Evolutionary conservation across 2,329 filamentous ascomycete genomes (phyloP).

Genomic region (Xylariaceae sp.): DNA sequence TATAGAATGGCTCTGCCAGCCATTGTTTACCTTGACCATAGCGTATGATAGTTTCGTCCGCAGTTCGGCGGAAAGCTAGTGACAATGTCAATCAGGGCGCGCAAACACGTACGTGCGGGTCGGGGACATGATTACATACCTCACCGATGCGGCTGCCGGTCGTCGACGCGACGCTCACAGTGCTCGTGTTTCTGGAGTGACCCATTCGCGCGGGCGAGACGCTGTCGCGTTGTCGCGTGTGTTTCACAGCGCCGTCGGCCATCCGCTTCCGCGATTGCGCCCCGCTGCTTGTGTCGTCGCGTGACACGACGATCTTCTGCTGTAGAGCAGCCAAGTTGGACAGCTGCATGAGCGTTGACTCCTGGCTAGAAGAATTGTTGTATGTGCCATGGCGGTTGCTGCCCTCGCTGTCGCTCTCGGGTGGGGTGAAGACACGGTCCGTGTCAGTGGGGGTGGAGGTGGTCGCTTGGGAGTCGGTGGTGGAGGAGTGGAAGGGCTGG

Average conservation of each 20-base stretch:
- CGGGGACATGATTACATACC: constrained; percentile 47
- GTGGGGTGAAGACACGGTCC: constrained; percentile 41
- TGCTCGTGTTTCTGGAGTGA: constrained; percentile 68
- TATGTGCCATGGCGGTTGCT: constrained; percentile 38
- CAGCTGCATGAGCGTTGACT: constrained; percentile 53
- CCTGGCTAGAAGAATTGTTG: constrained; percentile 44
- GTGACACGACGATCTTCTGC: constrained; percentile 41
- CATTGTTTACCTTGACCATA: constrained; percentile 87
- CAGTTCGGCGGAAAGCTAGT: constrained; percentile 50
- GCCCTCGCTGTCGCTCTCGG: constrained; percentile 39
- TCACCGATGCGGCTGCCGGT: constrained; percentile 70
- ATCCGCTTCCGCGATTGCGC: constrained; percentile 61
- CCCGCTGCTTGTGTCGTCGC: constrained; percentile 32
- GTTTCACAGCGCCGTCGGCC: constrained; percentile 69
- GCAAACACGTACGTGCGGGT: constrained; percentile 2
- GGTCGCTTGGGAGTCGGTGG: constrained; percentile 42
- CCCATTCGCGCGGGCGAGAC: constrained; percentile 45
- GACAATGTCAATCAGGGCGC: constrained; percentile 19
- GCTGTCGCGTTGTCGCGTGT: constrained; percentile 37
- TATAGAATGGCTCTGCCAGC: constrained; percentile 74
- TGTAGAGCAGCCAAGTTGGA: constrained; percentile 53
- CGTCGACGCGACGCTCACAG: constrained; percentile 56
- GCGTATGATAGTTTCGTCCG: constrained; percentile 84
- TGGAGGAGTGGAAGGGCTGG: constrained; percentile 30
- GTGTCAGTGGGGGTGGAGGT: constrained; percentile 37